These are phyloP conservation scores for Combretum micranthum DNA, from an alignment of 345 rosid genomes.

Conservation along the genomic window DNA sequence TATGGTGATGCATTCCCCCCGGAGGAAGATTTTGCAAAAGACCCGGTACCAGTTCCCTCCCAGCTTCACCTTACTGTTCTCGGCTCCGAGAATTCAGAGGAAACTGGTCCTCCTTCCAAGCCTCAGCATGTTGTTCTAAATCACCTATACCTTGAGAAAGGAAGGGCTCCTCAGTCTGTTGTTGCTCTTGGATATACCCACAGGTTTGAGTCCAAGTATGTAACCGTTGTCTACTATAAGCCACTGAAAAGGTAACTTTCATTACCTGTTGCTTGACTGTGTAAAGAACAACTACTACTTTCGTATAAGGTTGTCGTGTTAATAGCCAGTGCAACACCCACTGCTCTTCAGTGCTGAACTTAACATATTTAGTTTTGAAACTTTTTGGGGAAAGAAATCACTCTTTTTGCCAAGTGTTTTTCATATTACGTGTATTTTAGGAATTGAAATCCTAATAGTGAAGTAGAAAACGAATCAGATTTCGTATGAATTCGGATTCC, in stretches of 20 bases:
- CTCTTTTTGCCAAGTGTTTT: no score
- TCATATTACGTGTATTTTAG: no score
- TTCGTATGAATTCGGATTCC: no score
- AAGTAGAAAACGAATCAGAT: no score
- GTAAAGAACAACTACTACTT: conserved; percentile 16
- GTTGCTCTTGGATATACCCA: conserved; percentile 81
- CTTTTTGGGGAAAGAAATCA: no score
- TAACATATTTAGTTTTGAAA: no score
- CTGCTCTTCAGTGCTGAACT: no score
- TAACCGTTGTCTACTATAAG: conserved; percentile 84
- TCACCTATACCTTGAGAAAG: conserved; percentile 77
- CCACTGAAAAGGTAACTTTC: conserved; percentile 49
- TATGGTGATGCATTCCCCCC: conserved; percentile 54
- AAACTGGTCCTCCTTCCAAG: conserved; percentile 35
- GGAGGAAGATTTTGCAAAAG: conserved; percentile 74
- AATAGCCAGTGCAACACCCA: conserved; percentile 1
- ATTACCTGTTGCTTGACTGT: conserved; percentile 1
- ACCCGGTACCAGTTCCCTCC: conserved; percentile 58
- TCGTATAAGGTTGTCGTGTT: conserved; percentile 16
- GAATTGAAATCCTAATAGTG: no score
- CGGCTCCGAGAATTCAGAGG: conserved; percentile 36
- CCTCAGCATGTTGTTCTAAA: conserved; percentile 86
- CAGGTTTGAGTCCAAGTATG: conserved; percentile 82
- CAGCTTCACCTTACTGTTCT: conserved; percentile 68
- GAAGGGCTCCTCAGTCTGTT: conserved; percentile 66